Evolutionary conservation across 306 rosid genomes (phyloP).

Genomic region (Dryas octopetala): DNA sequence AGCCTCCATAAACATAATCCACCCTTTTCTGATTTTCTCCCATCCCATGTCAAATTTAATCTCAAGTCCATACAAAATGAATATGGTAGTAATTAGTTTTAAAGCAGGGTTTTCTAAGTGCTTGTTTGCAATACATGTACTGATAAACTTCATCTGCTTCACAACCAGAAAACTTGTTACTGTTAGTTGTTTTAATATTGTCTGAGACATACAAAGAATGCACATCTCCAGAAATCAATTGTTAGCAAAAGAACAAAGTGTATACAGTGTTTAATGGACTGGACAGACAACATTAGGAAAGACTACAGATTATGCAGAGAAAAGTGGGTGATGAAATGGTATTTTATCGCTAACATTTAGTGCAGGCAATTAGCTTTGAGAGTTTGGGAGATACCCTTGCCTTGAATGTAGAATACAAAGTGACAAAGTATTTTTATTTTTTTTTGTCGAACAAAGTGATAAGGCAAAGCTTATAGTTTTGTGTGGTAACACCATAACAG

Average conservation of each 20-base stretch:
- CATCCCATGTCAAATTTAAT: too few relatives aligned
- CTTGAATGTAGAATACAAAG: background rate
- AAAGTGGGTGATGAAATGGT: background rate
- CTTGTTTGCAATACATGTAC: too few relatives aligned
- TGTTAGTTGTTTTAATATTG: too few relatives aligned
- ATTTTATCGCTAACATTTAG: background rate
- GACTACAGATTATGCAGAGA: background rate
- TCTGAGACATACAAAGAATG: too few relatives aligned
- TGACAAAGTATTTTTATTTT: background rate
- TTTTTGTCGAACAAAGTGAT: too few relatives aligned
- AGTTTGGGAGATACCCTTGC: background rate
- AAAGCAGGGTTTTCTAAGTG: too few relatives aligned
- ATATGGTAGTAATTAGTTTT: too few relatives aligned
- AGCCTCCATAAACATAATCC: too few relatives aligned
- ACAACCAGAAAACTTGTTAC: too few relatives aligned
- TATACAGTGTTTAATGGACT: background rate
- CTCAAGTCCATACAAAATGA: too few relatives aligned
- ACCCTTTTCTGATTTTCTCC: too few relatives aligned
- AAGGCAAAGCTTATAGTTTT: background rate
- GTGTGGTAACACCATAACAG: background rate
- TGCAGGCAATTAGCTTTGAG: background rate
- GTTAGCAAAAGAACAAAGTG: background rate
- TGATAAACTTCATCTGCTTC: too few relatives aligned
- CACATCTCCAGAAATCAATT: background rate
- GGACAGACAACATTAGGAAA: background rate